Conservation (phyloP, 2,329 filamentous ascomycete genomes). For the Alternaria viburni region DNA sequence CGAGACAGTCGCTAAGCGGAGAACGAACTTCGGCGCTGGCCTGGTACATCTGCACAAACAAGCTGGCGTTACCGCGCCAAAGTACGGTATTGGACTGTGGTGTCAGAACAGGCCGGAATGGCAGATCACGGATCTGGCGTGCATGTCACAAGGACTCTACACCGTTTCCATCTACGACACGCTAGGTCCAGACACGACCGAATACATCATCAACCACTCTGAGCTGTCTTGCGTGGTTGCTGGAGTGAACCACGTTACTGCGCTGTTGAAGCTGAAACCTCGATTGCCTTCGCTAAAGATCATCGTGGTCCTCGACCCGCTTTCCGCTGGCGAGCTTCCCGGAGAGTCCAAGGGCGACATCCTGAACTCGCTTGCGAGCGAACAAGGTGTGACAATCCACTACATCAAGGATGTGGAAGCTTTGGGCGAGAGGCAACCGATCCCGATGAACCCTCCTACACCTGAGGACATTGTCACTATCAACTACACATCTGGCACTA, state of each 20-base stretch:
- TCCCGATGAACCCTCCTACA: constrained; percentile 72
- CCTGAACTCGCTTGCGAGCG: constrained; percentile 74
- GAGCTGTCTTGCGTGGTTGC: constrained; percentile 76
- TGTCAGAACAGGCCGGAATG: constrained; percentile 87
- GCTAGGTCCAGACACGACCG: constrained; percentile 85
- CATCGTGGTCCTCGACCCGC: constrained; percentile 83
- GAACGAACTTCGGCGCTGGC: constrained; percentile 84
- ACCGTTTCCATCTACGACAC: constrained; percentile 97
- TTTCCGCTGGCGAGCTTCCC: constrained; percentile 78
- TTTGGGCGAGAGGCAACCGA: constrained; percentile 73
- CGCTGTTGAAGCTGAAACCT: constrained; percentile 79
- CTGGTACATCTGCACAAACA: constrained; percentile 81
- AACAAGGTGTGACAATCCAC: constrained; percentile 78
- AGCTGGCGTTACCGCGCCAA: constrained; percentile 67
- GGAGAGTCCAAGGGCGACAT: constrained; percentile 81
- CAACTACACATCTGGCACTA: constrained; percentile 90
- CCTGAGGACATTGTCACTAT: constrained; percentile 84
- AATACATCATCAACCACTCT: constrained; percentile 95
- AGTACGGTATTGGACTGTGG: constrained; percentile 82
- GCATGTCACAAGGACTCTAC: constrained; percentile 85
- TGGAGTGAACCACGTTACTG: constrained; percentile 80
- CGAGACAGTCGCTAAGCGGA: constrained; percentile 75
- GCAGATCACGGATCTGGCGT: constrained; percentile 86
- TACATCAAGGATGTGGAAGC: constrained; percentile 82
- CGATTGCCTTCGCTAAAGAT: constrained; percentile 81